Base-by-base conservation (phyloP, 2,329 filamentous ascomycete genomes). In the Verticillium dahliae region DNA sequence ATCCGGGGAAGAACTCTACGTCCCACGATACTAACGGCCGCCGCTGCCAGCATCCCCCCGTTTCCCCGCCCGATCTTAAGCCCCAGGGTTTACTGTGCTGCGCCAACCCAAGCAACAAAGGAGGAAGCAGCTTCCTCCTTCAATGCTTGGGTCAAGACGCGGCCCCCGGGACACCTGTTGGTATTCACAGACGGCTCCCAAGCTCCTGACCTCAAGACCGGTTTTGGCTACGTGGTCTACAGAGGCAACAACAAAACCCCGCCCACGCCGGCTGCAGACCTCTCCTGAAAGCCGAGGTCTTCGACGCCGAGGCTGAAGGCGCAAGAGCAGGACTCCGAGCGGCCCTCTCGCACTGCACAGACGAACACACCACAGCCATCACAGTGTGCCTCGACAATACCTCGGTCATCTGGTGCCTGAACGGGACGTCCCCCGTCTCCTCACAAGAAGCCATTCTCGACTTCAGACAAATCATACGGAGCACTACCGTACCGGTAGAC, bases 381-480 rank as follows among this genome's bases (percentile, higher is more conserved):
- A 34, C 58, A 1, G 61, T 66, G 15, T 66, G 59, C 37, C 65
- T 66, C 50, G 65, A 66, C 15, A 66, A 65, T 59, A 56, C 63
- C 10, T 61, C 61, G 15, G 64, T 61, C 22, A 58, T 62, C 33
- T 56, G 10, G 34, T 64, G 60, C 59, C 61, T 67, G 11, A 56
- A 56, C n/a, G 65, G 62, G 61, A 62, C 34, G 22, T 60, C 61
- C 18, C 61, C 57, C 9, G 65, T 66, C 59, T 65, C 62, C 34
- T 66, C 61, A 33, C 41, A 67, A 61, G 58, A 59, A n/a, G 60
- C 61, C 50, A 65, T 67, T 52, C 61, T 67, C 63, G 35, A 57
- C 56, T 54, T 35, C 62, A 6, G 58, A 35, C 18, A 56, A n/a
- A 56, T 58, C 57, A n/a, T 55, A 64, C 41, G 37, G 56, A 37